Base-by-base conservation (phyloP, 345 rosid genomes). In the Lepidium sativum region DNA sequence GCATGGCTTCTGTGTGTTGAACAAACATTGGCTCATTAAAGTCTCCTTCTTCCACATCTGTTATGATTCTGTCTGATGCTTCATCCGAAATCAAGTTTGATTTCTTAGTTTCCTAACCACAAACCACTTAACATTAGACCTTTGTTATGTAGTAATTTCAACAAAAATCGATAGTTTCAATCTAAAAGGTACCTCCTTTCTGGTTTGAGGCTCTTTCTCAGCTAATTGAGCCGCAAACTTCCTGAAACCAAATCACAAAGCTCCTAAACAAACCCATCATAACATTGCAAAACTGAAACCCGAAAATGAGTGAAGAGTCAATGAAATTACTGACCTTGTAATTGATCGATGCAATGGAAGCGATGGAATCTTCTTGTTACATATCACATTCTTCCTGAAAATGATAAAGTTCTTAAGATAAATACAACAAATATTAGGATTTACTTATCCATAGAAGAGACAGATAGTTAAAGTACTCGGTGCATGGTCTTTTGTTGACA, bases 1-100 rank as follows among this genome's bases (percentile, higher is more conserved):
- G 67, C 88, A 91, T 82, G 49, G 96, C 91, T 78, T 86, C 92
- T 7, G 95, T 86, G 74, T 86, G 96, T 39, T 85, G 97, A 48
- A 91, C 91, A 71, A 80, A 91, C 86, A 83, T 84, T 8, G 99
- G 97, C 65, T 72, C 91, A 23, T 81, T 77, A 49, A 72, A 80
- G 42, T 92, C 89, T 50, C 63, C 62, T n/a, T 78, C 81, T 5
- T 89, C 89, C 29, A 31, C 86, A 78, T 87, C 87, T 65, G 31
- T 50, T 70, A 82, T 68, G 53, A 65, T 67, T 47, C 60, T 72
- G 61, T 86, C 88, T 63, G 70, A 67, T 4, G 76, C 65, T 55
- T 73, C 80, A 14, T 43, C 69, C 12, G 79, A 60, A 63, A 40
- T 59, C 25, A 73, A 51, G 20, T 70, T 77, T 5, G 71, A 11